Conservation (phyloP, 2,329 filamentous ascomycete genomes). For the Colletotrichum spinosum region DNA sequence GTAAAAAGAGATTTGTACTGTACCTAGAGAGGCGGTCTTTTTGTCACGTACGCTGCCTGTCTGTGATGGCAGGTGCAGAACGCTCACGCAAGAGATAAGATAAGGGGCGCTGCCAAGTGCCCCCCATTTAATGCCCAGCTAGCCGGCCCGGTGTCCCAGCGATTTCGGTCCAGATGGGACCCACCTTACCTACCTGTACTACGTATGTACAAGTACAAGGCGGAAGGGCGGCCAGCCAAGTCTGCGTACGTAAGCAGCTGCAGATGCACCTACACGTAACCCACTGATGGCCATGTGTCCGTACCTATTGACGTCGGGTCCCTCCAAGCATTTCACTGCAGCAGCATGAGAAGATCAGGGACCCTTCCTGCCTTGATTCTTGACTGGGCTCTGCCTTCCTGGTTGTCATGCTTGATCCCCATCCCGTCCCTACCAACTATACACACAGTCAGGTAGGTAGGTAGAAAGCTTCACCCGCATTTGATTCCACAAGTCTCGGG, state of each 20-base stretch:
- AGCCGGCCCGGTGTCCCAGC: constrained; percentile 28
- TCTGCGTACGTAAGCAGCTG: too few species aligned
- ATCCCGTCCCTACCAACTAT: background rate
- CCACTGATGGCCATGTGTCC: too few species aligned
- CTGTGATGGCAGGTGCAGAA: too few species aligned
- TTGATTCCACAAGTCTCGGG: constrained; percentile 4
- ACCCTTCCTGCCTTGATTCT: constrained; percentile 31
- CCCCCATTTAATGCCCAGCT: constrained; percentile 1
- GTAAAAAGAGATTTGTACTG: too few species aligned
- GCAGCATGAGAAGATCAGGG: background rate
- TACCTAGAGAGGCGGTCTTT: too few species aligned
- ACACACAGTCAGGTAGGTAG: too few species aligned
- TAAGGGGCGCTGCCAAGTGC: background rate
- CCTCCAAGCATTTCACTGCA: too few species aligned
- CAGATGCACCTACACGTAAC: too few species aligned
- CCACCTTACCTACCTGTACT: background rate
- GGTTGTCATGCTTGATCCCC: background rate
- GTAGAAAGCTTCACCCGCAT: background rate
- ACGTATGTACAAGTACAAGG: background rate
- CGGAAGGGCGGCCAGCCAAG: too few species aligned
- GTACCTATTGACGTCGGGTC: too few species aligned
- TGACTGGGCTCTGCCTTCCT: background rate
- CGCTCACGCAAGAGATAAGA: background rate
- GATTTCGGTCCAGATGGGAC: constrained; percentile 28
- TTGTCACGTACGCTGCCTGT: too few species aligned